Conservation (phyloP, 441 rosid genomes). For the Corymbia citriodora region DNA sequence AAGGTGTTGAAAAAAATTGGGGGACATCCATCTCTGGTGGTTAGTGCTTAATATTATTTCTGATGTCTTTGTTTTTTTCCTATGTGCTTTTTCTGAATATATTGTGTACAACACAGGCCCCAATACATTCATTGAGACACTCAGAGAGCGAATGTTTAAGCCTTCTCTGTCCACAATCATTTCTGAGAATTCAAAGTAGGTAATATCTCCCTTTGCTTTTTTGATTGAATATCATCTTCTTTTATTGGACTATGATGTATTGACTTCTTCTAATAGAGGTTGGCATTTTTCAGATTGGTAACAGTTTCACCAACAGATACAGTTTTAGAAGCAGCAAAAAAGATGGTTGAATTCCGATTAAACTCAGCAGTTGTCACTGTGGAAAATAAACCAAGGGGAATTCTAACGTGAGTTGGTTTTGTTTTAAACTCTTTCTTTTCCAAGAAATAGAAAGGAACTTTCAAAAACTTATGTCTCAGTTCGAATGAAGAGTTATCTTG, state of each 20-base stretch:
- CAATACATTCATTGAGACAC: constrained; percentile 78
- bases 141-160: constrained; percentile 87
- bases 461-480: background rate
- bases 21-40: constrained; percentile 83
- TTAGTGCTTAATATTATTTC: constrained; percentile 22
- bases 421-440: background rate
- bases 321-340: constrained; percentile 62
- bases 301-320: constrained; percentile 80
- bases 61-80: background rate
- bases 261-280: constrained; percentile 6
- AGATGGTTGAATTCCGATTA: constrained; percentile 74
- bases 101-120: constrained; percentile 46
- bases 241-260: background rate
- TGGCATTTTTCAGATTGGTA: constrained; percentile 60
- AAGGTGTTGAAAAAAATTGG: constrained; percentile 95
- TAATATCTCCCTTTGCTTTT: constrained; percentile 41
- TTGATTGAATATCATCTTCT: background rate
- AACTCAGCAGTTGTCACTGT: constrained; percentile 78
- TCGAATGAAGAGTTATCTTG: background rate
- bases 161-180: constrained; percentile 84
- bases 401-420: constrained; percentile 70
- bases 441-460: background rate
- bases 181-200: constrained; percentile 93
- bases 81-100: background rate
- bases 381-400: constrained; percentile 75